These are phyloP conservation scores for Perkinsela sp. DNA, from an alignment of 208 protist species.

Conservation along the genomic window DNA sequence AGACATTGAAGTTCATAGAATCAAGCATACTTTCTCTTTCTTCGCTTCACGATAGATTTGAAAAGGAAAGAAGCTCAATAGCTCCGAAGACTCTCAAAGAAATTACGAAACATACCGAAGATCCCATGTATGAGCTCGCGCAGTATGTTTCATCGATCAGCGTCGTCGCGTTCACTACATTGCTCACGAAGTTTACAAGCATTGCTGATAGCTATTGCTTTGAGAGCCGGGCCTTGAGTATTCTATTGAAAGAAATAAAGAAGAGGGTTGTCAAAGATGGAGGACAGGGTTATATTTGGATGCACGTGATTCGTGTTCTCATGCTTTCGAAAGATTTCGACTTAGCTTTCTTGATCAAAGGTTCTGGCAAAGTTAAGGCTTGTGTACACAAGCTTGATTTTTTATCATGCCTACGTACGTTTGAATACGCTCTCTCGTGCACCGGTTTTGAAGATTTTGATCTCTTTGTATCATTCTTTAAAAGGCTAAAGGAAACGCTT, in stretches of 20 bases:
- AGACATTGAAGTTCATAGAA: neutral
- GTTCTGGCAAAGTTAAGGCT: neutral
- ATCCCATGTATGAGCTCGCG: neutral
- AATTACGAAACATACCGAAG: neutral
- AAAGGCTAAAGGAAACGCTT: neutral
- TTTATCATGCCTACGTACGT: neutral
- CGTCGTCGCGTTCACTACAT: neutral
- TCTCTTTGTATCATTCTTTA: neutral
- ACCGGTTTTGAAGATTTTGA: neutral
- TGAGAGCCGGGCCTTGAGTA: neutral
- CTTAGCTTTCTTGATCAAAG: neutral
- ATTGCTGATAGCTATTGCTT: neutral
- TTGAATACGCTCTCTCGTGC: neutral
- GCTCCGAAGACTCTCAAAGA: neutral
- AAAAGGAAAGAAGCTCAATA: neutral
- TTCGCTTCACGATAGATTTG: neutral
- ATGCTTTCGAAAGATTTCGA: neutral
- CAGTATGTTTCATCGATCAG: neutral
- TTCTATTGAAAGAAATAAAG: neutral
- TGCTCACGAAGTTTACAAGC: neutral
- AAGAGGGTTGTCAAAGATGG: neutral
- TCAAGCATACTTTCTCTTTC: neutral
- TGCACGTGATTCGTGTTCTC: neutral
- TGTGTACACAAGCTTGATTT: neutral
- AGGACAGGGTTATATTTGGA: neutral